Evolutionary conservation across 108 stramenopile species (phyloP), one percentile per base, ranked within the genome.

Genomic region (Nitzschia sp.): DNA sequence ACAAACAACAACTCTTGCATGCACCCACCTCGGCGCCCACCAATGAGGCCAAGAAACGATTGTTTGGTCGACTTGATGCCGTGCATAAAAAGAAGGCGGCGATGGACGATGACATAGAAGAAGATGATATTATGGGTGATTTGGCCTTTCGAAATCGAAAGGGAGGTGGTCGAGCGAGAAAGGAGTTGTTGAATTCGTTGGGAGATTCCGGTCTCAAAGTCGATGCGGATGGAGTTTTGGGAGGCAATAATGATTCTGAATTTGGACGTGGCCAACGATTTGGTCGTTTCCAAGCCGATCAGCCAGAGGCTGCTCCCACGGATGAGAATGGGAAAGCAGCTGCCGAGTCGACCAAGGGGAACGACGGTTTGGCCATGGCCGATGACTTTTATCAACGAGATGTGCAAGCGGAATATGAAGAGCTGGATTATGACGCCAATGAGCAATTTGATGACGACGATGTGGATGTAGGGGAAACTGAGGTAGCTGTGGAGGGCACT

Each of bases 381-480:
- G 91, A 92, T 69, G 91, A 87, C 37, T 92, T 92, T 70, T 92
- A 86, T 67, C 87, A 92, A 70, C 80, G 91, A 19, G 91, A 92
- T 65, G 91, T 92, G 20, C 66, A 78, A 38, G 91, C 87, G 3
- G 92, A 93, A 71, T 93, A 93, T 63, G 92, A 93, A 77, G 89
- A 88, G 51, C 67, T 93, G 69, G 92, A 93, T 79, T 93, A 93
- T 63, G 92, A 93, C 80, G 85, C 86, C 57, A 87, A 89, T 54
- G 92, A 93, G 71, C 92, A 89, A 53, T 93, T 93, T 65, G 92
- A 93, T 72, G 92, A 93, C 57, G 92, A 93, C 59, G 92, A 93
- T 76, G 87, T 93, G 21, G 87, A 93, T 71, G 59, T 93, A 15
- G 89, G 89, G 46, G 92, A 90, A 64, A 78, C 79, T 20, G 87